phyloP scores from a whole-genome alignment of 2,329 filamentous ascomycete genomes.

The Botryotinia narcissicola region DNA sequence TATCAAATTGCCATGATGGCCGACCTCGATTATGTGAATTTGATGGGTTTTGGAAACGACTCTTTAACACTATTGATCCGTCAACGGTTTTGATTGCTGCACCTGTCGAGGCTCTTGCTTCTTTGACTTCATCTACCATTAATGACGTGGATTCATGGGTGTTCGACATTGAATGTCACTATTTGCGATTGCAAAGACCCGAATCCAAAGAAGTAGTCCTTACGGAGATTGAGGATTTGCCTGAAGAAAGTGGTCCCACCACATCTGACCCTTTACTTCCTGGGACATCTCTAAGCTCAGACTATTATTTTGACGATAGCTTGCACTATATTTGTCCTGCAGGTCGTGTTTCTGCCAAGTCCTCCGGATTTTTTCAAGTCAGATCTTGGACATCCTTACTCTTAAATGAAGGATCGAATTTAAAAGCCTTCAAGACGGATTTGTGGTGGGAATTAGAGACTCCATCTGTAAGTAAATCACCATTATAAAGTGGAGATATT shows the following conservation, averaged over 20 bases:
- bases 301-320: background rate
- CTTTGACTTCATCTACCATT: conserved; percentile 56
- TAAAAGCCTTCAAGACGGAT: conserved; percentile 63
- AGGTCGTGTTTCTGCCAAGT: background rate
- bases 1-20: conserved; percentile 24
- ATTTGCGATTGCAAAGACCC: conserved; percentile 47
- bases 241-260: background rate
- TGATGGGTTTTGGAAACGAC: conserved; percentile 50
- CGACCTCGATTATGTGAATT: conserved; percentile 21
- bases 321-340: background rate
- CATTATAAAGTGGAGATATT: background rate
- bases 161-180: conserved; percentile 62
- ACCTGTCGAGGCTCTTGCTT: conserved; percentile 60
- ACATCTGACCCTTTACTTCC: background rate
- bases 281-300: background rate
- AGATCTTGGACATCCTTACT: conserved; percentile 60
- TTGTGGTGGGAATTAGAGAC: conserved; percentile 67
- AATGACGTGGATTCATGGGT: conserved; percentile 59
- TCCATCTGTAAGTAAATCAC: conserved; percentile 39
- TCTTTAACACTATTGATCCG: conserved; percentile 55
- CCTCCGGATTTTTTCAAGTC: conserved; percentile 27
- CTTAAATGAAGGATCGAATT: conserved; percentile 74
- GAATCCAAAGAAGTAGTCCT: background rate
- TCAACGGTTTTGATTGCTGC: conserved; percentile 56
- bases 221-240: background rate